These are phyloP conservation scores for Corymbia citriodora DNA, from an alignment of 441 rosid genomes.

Conservation along the genomic window DNA sequence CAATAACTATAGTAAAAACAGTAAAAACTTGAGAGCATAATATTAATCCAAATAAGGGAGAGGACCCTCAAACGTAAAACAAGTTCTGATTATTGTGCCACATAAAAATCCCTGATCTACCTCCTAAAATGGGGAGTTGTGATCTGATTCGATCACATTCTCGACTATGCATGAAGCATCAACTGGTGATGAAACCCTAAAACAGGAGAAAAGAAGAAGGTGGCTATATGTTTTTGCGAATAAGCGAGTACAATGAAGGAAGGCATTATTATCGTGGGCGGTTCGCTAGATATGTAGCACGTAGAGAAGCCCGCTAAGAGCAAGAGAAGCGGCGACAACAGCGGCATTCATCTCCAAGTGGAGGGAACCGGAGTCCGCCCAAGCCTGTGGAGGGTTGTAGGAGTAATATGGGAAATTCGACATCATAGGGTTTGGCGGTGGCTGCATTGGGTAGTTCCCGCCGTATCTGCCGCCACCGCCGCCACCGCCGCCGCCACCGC, in stretches of 20 bases:
- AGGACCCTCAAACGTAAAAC: not conserved
- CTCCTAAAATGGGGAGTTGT: not conserved
- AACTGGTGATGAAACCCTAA: not conserved
- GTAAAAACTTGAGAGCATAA: not conserved
- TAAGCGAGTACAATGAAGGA: not conserved
- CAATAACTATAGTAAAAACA: not conserved
- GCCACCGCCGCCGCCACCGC: not conserved
- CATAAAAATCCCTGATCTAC: not conserved
- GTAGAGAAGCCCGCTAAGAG: not conserved
- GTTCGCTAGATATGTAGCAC: not conserved
- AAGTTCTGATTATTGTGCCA: not conserved
- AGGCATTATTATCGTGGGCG: not conserved
- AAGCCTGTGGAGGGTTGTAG: not conserved
- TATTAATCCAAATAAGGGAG: not conserved
- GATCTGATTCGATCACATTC: not conserved
- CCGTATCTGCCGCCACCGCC: not conserved
- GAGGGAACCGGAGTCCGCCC: not conserved
- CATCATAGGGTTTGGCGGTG: constrained; percentile 12
- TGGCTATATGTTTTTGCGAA: not conserved
- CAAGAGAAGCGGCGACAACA: not conserved
- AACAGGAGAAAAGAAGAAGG: not conserved
- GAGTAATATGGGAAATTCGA: constrained; percentile 18
- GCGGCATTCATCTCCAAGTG: not conserved
- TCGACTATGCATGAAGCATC: not conserved
- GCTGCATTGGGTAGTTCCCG: not conserved